These are phyloP conservation scores for Chalciporus piperatoides DNA, from an alignment of 1,284 basidiomycete species.

Conservation along the genomic window DNA sequence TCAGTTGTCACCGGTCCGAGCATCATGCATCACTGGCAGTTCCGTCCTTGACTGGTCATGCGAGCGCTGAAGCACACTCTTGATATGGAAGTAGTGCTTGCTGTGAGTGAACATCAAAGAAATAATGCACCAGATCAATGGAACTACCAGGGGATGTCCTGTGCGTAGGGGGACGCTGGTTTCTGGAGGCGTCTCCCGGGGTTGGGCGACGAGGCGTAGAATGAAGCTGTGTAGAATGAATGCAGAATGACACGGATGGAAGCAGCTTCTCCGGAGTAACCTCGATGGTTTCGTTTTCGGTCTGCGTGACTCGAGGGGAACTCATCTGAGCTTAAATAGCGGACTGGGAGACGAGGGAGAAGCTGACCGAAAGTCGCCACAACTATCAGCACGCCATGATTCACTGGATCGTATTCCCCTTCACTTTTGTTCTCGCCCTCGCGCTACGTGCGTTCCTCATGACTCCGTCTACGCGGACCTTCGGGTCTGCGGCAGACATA, in stretches of 20 bases:
- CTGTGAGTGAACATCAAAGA: conserved; percentile 7
- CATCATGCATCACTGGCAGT: too few species aligned
- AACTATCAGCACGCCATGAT: conserved; percentile 1
- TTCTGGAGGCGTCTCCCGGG: neutral
- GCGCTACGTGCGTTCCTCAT: neutral
- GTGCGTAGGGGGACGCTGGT: neutral
- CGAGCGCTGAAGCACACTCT: too few species aligned
- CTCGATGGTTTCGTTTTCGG: neutral
- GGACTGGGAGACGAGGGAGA: neutral
- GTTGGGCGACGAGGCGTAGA: neutral
- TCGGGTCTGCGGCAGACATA: conserved; percentile 12
- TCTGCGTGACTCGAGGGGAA: neutral
- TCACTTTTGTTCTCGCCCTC: neutral
- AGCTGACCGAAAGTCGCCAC: neutral
- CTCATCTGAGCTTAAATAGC: conserved; percentile 17
- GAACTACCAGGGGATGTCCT: neutral
- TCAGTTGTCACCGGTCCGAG: too few species aligned
- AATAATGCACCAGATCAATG: neutral
- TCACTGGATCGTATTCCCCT: neutral
- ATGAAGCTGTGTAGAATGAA: neutral
- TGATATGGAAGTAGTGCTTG: conserved; percentile 2
- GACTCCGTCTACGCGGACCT: conserved; percentile 6
- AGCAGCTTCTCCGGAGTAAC: neutral
- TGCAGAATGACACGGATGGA: neutral
- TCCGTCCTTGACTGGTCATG: too few species aligned